Base-by-base conservation (phyloP, 1,284 basidiomycete species). In the Sporisorium iseilematis-ciliati region DNA sequence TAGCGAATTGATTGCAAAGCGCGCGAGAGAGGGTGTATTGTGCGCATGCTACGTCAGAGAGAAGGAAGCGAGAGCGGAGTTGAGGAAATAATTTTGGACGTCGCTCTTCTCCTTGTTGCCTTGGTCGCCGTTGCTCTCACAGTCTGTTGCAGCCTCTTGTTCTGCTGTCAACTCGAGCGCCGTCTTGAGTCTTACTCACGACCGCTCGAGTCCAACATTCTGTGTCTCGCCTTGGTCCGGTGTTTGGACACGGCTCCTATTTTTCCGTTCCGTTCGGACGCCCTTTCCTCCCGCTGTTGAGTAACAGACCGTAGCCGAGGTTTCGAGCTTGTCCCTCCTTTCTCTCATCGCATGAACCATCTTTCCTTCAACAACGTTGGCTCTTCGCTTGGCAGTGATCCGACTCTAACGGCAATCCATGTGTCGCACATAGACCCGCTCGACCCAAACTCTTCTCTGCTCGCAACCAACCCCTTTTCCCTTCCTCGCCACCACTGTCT, bases 401-500 rank as follows among this genome's bases (percentile, higher is more conserved):
- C 56, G 46, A 57, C 46, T 20, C 16, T n/a, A 2, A 40, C 38
- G 29, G 40, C 52, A 53, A 53, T 26, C 35, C 50, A 38, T 52
- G 31, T 35, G 35, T 52, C 23, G 51, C 41, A 35, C 40, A 45
- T 18, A 31, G n/a, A 23, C 0, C 33, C 23, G 38, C 33, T 20
- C 10, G 21, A 33, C 42, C 56, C n/a, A n/a, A n/a, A n/a, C 38
- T 21, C 1, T 4, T 20, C 49, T 8, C 43, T 48, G 14, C 7
- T 43, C 20, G n/a, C 7, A 35, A n/a, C 21, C n/a, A n/a, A n/a
- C n/a, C n/a, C n/a, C 43, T 10, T 23, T 16, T 54, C 10, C 33
- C 40, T 42, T 38, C 33, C 56, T 38, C 26, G 50, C 61, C 53
- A 64, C 56, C 57, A 59, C 56, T 48, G 20, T 10, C 42, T 10